Base-by-base conservation (phyloP, 2,329 filamentous ascomycete genomes). In the Sarocladium oryzae region DNA sequence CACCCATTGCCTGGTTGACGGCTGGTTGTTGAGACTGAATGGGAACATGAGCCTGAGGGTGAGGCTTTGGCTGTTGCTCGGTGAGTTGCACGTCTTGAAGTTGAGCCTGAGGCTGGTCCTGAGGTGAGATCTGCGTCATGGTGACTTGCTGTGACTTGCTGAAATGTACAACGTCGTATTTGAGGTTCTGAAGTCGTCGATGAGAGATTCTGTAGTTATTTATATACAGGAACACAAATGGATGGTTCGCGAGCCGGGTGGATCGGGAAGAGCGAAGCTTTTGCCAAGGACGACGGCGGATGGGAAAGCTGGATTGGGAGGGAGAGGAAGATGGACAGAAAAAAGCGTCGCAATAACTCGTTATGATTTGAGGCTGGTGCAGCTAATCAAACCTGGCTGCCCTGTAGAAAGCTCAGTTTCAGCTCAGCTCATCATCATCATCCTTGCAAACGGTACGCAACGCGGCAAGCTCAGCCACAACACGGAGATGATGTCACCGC, bases 231-330 rank as follows among this genome's bases (percentile, higher is more conserved):
- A n/a, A n/a, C n/a, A n/a, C n/a, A n/a, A n/a, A n/a, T n/a, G n/a
- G n/a, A n/a, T n/a, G n/a, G n/a, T n/a, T n/a, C n/a, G n/a, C n/a
- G n/a, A n/a, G n/a, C n/a, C n/a, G n/a, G n/a, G n/a, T n/a, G n/a
- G n/a, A n/a, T n/a, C n/a, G n/a, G n/a, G n/a, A 20, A 21, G 16
- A 32, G 15, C 18, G 43, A 48, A 48, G 43, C 43, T 48, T 48
- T 48, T 33, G 43, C 43, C 43, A 48, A 48, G 43, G 28, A 33
- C 26, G n/a, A n/a, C n/a, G n/a, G n/a, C n/a, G n/a, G n/a, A n/a
- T n/a, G n/a, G n/a, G n/a, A n/a, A n/a, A n/a, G n/a, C n/a, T n/a
- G n/a, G n/a, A n/a, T n/a, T n/a, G 43, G 36, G 40, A 48, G n/a
- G 6, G 2, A n/a, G 28, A 21, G 43, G 28, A 32, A 15, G 43